Percentiles rank a stretch among this genome's conserved stretches.
These are phyloP conservation scores for Daldinia caldariorum DNA, from an alignment of 495 filamentous ascomycete species.

Conservation along the genomic window DNA sequence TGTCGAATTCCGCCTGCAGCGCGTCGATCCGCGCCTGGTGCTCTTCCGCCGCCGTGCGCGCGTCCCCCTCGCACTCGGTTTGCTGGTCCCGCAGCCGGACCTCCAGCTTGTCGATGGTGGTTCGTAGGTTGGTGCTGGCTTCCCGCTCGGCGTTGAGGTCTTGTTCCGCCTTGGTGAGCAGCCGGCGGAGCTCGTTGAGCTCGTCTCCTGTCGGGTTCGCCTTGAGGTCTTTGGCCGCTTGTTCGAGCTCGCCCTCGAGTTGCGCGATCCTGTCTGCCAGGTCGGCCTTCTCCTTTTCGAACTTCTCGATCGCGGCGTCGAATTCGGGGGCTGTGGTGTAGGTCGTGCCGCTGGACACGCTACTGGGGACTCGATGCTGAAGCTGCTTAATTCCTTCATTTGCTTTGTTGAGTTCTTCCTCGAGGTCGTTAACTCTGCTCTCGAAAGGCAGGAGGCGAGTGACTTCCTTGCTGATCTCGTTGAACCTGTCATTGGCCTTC, in stretches of 20 bases:
- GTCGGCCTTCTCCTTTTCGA: conserved; percentile 10
- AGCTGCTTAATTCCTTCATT: neutral
- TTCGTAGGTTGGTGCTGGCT: neutral
- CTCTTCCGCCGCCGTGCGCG: neutral
- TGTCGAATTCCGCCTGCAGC: neutral
- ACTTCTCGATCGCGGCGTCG: neutral
- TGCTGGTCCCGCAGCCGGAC: neutral
- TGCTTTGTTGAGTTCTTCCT: conserved; percentile 15
- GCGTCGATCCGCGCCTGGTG: neutral
- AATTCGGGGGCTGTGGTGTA: neutral
- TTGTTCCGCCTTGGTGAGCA: neutral
- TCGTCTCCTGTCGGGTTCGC: conserved; percentile 4
- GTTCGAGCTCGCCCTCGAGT: conserved; percentile 1
- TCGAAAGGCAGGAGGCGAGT: neutral
- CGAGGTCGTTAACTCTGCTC: neutral
- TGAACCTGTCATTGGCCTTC: neutral
- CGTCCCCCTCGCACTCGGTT: neutral
- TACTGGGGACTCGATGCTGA: neutral
- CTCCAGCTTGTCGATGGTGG: neutral
- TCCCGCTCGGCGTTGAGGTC: neutral
- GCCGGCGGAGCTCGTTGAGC: neutral
- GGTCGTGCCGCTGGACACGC: too few species aligned
- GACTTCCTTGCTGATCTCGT: conserved; percentile 8
- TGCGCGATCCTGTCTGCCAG: conserved; percentile 7
- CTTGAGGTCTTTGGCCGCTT: neutral